Percentiles rank a stretch among this genome's conserved stretches.
phyloP scores from a whole-genome alignment of 164 flowering plant genomes.

The Piper longum region DNA sequence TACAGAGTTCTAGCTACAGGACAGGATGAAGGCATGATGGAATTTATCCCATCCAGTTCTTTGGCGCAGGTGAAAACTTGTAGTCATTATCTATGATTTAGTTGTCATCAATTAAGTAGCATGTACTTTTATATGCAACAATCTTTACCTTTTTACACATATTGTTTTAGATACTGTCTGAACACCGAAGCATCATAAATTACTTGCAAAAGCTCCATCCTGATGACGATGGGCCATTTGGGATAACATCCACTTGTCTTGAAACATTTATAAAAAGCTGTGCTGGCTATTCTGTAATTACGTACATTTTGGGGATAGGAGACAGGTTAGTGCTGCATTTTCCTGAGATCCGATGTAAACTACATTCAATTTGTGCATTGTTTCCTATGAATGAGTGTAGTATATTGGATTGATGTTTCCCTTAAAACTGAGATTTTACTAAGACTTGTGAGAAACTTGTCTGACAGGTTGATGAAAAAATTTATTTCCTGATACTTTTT shows the following conservation, averaged over 20 bases:
- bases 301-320: constrained; percentile 92
- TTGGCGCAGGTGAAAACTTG: constrained; percentile 62
- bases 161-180: constrained; percentile 61
- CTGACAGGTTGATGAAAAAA: too few species aligned
- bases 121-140: too few species aligned
- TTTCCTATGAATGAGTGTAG: too few species aligned
- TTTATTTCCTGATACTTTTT: too few species aligned
- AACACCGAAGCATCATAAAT: constrained; percentile 86
- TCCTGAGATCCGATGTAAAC: not conserved
- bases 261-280: constrained; percentile 99
- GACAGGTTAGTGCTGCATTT: constrained; percentile 49
- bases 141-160: not conserved
- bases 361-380: not conserved
- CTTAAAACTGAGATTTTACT: too few species aligned
- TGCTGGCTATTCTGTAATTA: constrained; percentile 98
- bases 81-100: too few species aligned
- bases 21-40: constrained; percentile 97
- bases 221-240: constrained; percentile 98
- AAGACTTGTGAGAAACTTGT: too few species aligned
- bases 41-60: constrained; percentile 95
- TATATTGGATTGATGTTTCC: too few species aligned
- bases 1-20: constrained; percentile 98
- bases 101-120: not conserved
- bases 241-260: constrained; percentile 94
- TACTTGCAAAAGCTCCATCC: constrained; percentile 96